These are phyloP conservation scores for Paraleonurus japonicus DNA, from an alignment of 257 asterid species.

Conservation along the genomic window DNA sequence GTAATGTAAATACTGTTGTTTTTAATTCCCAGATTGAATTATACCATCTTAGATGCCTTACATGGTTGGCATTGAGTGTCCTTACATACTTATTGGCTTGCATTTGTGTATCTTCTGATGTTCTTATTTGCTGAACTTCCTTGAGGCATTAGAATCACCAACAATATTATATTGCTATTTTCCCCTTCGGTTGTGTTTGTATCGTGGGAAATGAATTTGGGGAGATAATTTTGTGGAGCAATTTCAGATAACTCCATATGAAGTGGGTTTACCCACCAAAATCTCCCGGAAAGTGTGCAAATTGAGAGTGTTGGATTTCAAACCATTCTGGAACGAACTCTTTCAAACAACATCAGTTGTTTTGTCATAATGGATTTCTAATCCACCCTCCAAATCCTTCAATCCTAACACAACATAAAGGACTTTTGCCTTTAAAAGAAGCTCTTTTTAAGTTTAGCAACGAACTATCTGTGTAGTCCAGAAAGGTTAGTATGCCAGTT, in stretches of 20 bases:
- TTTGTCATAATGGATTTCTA: not conserved
- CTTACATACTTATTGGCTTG: not conserved
- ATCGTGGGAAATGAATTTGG: not conserved
- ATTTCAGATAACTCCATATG: not conserved
- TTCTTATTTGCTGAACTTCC: conserved; percentile 5
- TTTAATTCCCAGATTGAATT: not conserved
- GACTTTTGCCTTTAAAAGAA: not conserved
- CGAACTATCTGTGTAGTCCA: not conserved
- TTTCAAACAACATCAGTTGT: not conserved
- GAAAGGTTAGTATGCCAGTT: not conserved
- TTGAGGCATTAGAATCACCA: not conserved
- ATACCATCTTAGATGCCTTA: not conserved
- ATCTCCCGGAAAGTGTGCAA: not conserved
- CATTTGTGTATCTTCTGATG: not conserved
- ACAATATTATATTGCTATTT: not conserved
- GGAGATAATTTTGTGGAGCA: not conserved
- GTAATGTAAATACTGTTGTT: not conserved
- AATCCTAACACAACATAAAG: not conserved
- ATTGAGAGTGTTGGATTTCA: not conserved
- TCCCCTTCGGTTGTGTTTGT: not conserved
- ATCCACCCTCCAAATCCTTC: not conserved
- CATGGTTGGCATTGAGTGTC: conserved; percentile 5
- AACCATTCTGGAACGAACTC: not conserved
- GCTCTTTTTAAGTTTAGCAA: not conserved
- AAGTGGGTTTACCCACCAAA: not conserved